phyloP scores from a whole-genome alignment of 495 filamentous ascomycete species.

The Talaromyces nanjingensis region DNA sequence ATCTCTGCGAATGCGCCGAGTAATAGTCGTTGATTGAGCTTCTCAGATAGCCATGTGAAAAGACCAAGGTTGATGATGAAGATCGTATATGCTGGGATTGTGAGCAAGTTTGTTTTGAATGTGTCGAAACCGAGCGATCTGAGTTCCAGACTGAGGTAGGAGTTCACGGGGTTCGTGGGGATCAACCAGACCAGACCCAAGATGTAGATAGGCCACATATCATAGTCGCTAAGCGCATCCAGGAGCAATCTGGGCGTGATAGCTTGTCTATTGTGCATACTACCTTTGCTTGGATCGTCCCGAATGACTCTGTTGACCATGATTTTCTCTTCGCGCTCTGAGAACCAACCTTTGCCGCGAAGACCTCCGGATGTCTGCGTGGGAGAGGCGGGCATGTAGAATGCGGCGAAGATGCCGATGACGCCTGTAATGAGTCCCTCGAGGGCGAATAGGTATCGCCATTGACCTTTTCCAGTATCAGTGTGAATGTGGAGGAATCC shows the following conservation, averaged over 20 bases:
- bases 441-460: constrained; percentile 64
- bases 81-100: constrained; percentile 52
- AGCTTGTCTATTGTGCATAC: constrained; percentile 55
- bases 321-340: constrained; percentile 57
- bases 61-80: constrained; percentile 39
- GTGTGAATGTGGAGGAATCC: constrained; percentile 64
- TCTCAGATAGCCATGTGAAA: constrained; percentile 48
- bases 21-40: constrained; percentile 45
- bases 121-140: constrained; percentile 55
- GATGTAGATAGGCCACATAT: constrained; percentile 67
- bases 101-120: constrained; percentile 62
- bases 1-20: constrained; percentile 43
- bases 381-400: constrained; percentile 66
- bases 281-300: constrained; percentile 62
- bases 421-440: constrained; percentile 48
- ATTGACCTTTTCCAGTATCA: constrained; percentile 53
- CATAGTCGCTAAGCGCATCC: constrained; percentile 54
- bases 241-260: constrained; percentile 52
- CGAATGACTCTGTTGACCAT: constrained; percentile 70
- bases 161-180: constrained; percentile 41
- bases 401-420: constrained; percentile 56
- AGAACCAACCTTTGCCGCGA: constrained; percentile 71
- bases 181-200: constrained; percentile 53
- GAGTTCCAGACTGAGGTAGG: constrained; percentile 58
- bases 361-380: constrained; percentile 62